Percentiles rank a stretch among this genome's conserved stretches.
Conservation (phyloP, 768 basidiomycete species). For the Piloderma croceum region DNA sequence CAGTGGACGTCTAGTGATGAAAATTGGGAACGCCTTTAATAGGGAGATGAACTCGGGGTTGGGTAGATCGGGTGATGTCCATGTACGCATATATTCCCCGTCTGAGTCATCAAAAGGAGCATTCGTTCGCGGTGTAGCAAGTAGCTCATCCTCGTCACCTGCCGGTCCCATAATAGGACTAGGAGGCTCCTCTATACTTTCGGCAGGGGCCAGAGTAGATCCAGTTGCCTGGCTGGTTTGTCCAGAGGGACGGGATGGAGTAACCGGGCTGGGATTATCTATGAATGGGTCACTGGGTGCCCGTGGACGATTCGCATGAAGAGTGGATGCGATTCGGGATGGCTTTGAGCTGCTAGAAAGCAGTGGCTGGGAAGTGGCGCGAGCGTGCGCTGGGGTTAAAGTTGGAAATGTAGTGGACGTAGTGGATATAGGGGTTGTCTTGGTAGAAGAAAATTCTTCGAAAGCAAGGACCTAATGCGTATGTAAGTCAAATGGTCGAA, state of each 20-base stretch:
- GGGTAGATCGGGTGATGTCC: conserved; percentile 75
- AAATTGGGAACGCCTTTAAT: conserved; percentile 70
- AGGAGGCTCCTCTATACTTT: conserved; percentile 36
- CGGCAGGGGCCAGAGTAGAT: conserved; percentile 25
- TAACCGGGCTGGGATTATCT: conserved; percentile 57
- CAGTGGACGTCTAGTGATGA: conserved; percentile 61
- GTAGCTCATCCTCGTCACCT: conserved; percentile 28
- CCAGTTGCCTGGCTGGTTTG: conserved; percentile 14
- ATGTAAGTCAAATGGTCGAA: conserved; percentile 7
- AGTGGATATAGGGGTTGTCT: too few species aligned
- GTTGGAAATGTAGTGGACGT: too few species aligned
- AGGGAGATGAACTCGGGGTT: conserved; percentile 71
- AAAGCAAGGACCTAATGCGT: conserved; percentile 56
- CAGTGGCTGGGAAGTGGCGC: conserved; percentile 52
- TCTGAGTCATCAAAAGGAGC: conserved; percentile 26
- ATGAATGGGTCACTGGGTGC: conserved; percentile 78
- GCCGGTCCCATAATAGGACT: conserved; percentile 32
- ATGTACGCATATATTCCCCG: conserved; percentile 62
- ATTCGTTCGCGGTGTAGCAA: conserved; percentile 29
- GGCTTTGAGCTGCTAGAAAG: conserved; percentile 34
- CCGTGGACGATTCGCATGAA: conserved; percentile 57
- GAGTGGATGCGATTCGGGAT: conserved; percentile 37
- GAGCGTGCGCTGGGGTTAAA: conserved; percentile 37
- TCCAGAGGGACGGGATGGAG: conserved; percentile 44
- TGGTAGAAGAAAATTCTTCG: conserved; percentile 61